Evolutionary conservation across 2,329 filamentous ascomycete species (phyloP), one percentile per base, ranked within the genome.

Genomic region (Ophiocordyceps robertsii): DNA sequence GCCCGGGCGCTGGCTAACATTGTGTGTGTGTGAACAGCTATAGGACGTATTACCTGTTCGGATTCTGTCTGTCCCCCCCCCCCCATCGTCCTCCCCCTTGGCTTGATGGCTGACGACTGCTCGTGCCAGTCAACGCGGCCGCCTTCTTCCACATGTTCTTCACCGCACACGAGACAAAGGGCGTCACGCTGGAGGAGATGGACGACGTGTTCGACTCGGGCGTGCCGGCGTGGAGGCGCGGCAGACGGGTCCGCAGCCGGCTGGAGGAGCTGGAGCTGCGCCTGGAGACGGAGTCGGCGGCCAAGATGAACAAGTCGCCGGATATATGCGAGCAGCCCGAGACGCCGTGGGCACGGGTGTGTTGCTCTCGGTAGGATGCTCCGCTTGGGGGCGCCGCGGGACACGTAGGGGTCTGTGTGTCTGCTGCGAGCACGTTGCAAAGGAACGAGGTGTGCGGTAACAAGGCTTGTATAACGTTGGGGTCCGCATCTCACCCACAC

Each of bases 121-220:
- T 27, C 2, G 13, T 9, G 35, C 7, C 37, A 55, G 51, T 87
- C 66, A 84, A 82, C 56, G 70, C 70, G 1, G 68, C 69, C 6
- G 82, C 83, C 52, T 77, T 78, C 35, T 56, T 87, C 41, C 82
- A 87, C 56, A 77, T 84, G 54, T 75, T 75, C 56, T 67, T 88
- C 48, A 55, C 66, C 19, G 65, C 66, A 1, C 81, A 80, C 0
- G 70, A 86, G 61, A 87, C 82, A 0, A 75, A 77, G 47, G 82
- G 82, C 12, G 84, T 78, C 61, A 82, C 81, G 0, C 73, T 89
- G 1, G 84, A 89, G 55, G 82, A 89, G 56, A 80, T 87, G 58
- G 82, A 84, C 49, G 75, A 75, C 13, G 79, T 88, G 48, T 89
- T 89, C 56, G 68, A 75, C 50, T 68, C 70, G 8, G 73, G 72